Evolutionary conservation across 169 alveolate species (phyloP).

Genomic region (Miamiensis avidus): DNA sequence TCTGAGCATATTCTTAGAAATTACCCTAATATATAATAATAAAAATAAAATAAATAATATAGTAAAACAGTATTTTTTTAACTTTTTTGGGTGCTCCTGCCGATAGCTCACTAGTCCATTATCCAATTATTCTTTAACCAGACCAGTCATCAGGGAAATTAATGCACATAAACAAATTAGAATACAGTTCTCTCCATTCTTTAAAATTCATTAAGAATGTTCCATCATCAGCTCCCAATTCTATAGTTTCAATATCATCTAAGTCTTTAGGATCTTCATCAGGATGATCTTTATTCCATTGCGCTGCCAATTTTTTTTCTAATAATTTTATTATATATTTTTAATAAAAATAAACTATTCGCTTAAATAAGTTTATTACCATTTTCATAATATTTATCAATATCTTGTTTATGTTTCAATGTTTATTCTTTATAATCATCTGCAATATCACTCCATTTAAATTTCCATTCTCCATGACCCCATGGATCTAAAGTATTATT

Average conservation of each 20-base stretch:
- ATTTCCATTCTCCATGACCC: neutral
- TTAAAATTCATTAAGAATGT: constrained; percentile 82
- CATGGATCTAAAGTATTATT: neutral
- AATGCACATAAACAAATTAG: constrained; percentile 73
- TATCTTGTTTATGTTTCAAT: neutral
- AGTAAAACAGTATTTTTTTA: no score
- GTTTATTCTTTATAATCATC: neutral
- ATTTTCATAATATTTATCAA: no score
- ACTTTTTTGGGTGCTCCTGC: constrained; percentile 67
- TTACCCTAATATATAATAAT: no score
- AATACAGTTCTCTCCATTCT: constrained; percentile 78
- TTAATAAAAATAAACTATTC: no score
- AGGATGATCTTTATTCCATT: neutral
- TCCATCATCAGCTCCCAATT: constrained; percentile 68
- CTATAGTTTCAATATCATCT: neutral
- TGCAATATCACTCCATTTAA: neutral
- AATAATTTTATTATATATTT: no score
- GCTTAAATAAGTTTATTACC: neutral
- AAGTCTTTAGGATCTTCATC: neutral
- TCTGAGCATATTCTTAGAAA: neutral
- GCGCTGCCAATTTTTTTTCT: neutral
- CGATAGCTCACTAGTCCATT: constrained; percentile 56
- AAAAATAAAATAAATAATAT: no score
- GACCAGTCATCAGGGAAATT: constrained; percentile 63
- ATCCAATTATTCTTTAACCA: constrained; percentile 60